Evolutionary conservation across 1,284 basidiomycete genomes (phyloP).

Genomic region (Ceratobasidium sp.): DNA sequence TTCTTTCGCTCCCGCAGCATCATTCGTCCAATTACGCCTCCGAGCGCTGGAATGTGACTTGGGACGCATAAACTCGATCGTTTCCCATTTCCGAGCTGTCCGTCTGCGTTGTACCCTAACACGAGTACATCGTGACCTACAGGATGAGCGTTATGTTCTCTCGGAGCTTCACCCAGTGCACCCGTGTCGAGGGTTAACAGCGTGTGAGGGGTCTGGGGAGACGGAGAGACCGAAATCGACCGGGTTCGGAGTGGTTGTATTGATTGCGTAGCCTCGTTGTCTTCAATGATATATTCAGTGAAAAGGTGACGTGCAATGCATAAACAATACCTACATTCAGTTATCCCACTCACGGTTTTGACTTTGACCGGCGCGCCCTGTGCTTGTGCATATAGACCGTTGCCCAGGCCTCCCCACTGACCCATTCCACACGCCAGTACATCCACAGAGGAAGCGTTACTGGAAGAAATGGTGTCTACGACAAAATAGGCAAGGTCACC

Average conservation of each 20-base stretch:
- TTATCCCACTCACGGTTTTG: constrained; percentile 81
- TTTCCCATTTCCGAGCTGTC: constrained; percentile 87
- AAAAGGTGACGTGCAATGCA: constrained; percentile 22
- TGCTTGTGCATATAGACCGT: constrained; percentile 76
- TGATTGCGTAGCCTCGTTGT: constrained; percentile 66
- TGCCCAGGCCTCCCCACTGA: constrained; percentile 86
- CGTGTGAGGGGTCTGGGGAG: constrained; percentile 72
- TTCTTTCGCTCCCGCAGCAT: constrained; percentile 61
- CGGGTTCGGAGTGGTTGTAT: constrained; percentile 74
- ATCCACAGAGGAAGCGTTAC: constrained; percentile 56
- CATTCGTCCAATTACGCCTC: constrained; percentile 53
- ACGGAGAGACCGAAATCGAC: constrained; percentile 66
- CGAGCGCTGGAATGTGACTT: constrained; percentile 54
- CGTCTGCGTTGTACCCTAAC: constrained; percentile 75
- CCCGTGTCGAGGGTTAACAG: constrained; percentile 76
- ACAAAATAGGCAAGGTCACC: constrained; percentile 82
- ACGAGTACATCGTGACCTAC: constrained; percentile 67
- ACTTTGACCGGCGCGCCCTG: constrained; percentile 76
- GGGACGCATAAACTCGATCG: constrained; percentile 76
- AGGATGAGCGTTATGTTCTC: constrained; percentile 4
- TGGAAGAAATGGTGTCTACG: constrained; percentile 55
- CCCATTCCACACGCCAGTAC: constrained; percentile 85
- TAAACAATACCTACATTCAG: constrained; percentile 68
- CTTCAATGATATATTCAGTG: constrained; percentile 51
- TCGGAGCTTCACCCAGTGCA: constrained; percentile 39